Base-by-base conservation (phyloP, 2,329 filamentous ascomycete genomes). In the Davidsoniella virescens region DNA sequence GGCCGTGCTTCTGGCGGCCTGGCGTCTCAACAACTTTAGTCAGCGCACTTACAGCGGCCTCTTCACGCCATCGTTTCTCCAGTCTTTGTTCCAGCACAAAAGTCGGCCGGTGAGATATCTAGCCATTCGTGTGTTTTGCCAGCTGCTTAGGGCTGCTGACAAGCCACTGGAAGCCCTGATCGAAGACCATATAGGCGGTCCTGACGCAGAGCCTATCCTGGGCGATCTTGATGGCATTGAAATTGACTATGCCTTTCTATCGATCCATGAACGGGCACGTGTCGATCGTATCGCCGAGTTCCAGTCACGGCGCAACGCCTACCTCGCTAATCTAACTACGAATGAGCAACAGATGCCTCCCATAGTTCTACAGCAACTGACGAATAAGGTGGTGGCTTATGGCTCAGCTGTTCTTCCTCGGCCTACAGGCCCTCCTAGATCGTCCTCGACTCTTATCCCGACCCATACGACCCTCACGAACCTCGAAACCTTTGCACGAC, bases 1-100 rank as follows among this genome's bases (percentile, higher is more conserved):
- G 10, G 56, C 52, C 23, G 60, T 74, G 52, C 69, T 93, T 12
- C 67, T 93, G 45, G 76, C 85, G 37, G 65, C 82, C 38, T 93
- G 87, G 68, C 78, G 92, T 56, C 72, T 96, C 16, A 69, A 94
- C 54, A 84, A 78, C 59, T 84, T 84, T 60, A 81, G 95, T 61
- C 71, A 75, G 56, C 70, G 73, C 41, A 73, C 72, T 4, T 94
- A 88, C 60, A 73, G 75, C 8, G 67, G 66, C 52, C 69, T 78
- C 57, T 72, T 87, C 33, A 76, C 76, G 36, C 78, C 82, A 1
- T 72, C 77, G 44, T 74, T 76, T 55, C 70, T 94, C 41, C 80
- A 87, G 64, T 65, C 65, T 26, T 68, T 93, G 10, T 82, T 94
- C 57, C 67, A 70, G 47, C 75, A 82, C 61, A 59, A 65, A 44